These are phyloP conservation scores for Pachysandra terminalis DNA, from an alignment of 164 flowering plant species.

Conservation along the genomic window DNA sequence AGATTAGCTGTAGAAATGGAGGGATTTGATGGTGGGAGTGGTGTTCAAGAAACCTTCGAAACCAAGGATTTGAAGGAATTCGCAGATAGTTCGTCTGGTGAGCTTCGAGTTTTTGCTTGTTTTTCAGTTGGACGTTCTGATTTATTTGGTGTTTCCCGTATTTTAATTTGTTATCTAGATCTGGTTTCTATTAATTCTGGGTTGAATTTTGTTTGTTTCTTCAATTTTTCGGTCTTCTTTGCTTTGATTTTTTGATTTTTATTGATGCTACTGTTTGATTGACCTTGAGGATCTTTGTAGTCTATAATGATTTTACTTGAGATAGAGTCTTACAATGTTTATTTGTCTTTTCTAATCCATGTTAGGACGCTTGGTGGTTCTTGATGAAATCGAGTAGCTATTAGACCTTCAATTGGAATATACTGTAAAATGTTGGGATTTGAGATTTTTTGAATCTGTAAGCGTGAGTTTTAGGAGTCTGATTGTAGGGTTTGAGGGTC, in stretches of 20 bases:
- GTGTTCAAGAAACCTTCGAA: too few relatives aligned
- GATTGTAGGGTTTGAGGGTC: not conserved
- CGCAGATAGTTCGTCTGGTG: slow-evolving; percentile 31
- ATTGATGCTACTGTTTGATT: slow-evolving; percentile 15
- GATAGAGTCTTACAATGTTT: too few relatives aligned
- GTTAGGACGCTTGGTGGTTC: too few relatives aligned
- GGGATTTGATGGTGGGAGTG: too few relatives aligned
- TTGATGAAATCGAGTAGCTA: too few relatives aligned
- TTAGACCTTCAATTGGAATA: not conserved
- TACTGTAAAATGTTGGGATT: not conserved
- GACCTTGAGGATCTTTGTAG: slow-evolving; percentile 1
- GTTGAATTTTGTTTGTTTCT: too few relatives aligned
- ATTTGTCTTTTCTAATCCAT: too few relatives aligned
- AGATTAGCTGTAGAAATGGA: too few relatives aligned
- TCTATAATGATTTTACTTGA: not conserved
- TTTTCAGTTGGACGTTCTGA: not conserved
- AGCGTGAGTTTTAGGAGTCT: not conserved
- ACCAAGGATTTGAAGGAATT: too few relatives aligned
- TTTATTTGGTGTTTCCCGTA: not conserved
- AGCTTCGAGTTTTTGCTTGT: too few relatives aligned
- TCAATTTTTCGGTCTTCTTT: slow-evolving; percentile 12
- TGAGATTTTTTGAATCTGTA: not conserved
- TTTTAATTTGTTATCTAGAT: too few relatives aligned
- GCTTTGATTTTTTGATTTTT: not conserved
- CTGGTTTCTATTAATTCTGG: too few relatives aligned